Conservation (phyloP, 2,329 filamentous ascomycete genomes). For the Claviceps sp. region DNA sequence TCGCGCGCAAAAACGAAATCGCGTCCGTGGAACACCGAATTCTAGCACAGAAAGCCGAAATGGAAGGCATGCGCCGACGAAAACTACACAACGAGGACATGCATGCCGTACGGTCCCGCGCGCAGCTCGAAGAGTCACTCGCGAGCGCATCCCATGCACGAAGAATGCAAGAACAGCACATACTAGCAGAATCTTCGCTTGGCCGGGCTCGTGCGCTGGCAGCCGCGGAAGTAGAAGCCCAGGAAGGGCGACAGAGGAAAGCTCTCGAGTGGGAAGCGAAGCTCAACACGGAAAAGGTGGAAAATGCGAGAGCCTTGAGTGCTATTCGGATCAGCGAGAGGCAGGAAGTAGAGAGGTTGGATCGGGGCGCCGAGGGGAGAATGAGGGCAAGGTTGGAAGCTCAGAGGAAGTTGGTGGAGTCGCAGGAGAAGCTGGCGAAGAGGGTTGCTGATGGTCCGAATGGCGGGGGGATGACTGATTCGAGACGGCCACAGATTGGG, state of each 20-base stretch:
- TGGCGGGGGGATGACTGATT: conserved; percentile 9
- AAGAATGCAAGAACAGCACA: conserved; percentile 31
- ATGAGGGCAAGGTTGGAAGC: conserved; percentile 32
- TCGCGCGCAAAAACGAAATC: conserved; percentile 37
- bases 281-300: conserved; percentile 31
- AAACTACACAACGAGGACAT: conserved; percentile 34
- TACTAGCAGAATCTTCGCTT: conserved; percentile 31
- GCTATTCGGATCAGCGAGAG: conserved; percentile 35
- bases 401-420: conserved; percentile 40
- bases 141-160: conserved; percentile 19
- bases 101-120: conserved; percentile 27
- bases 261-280: conserved; percentile 36
- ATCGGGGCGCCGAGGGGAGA: conserved; percentile 31
- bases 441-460: conserved; percentile 29
- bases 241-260: conserved; percentile 28
- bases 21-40: conserved; percentile 38
- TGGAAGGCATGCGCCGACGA: conserved; percentile 37
- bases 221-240: conserved; percentile 32
- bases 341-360: conserved; percentile 35
- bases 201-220: conserved; percentile 30
- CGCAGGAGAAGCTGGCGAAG: conserved; percentile 25
- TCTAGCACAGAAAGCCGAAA: conserved; percentile 31
- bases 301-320: conserved; percentile 36
- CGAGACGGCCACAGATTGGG: conserved; percentile 41
- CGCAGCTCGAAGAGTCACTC: conserved; percentile 31